These are phyloP conservation scores for Pholiota microspora DNA, from an alignment of 768 basidiomycete genomes.

Conservation along the genomic window DNA sequence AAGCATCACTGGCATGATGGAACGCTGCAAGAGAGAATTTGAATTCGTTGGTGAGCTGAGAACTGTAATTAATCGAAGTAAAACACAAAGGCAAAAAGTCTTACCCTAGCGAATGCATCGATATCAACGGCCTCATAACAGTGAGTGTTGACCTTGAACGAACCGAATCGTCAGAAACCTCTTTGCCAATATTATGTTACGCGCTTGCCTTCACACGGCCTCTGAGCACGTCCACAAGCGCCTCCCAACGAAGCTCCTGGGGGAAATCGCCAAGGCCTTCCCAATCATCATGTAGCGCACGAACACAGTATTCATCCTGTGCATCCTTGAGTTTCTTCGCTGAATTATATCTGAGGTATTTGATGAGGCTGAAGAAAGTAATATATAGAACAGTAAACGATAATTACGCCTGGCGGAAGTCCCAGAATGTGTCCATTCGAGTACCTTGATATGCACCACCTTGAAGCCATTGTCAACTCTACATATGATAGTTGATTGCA, in stretches of 20 bases:
- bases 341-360: conserved; percentile 48
- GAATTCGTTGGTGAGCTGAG: conserved; percentile 80
- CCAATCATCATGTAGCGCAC: conserved; percentile 47
- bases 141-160: conserved; percentile 51
- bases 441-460: conserved; percentile 40
- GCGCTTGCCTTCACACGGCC: conserved; percentile 66
- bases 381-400: not conserved
- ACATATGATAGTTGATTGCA: no score
- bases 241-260: conserved; percentile 74
- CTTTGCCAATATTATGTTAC: no score
- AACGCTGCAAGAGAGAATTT: conserved; percentile 75
- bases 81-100: conserved; percentile 19
- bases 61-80: not conserved
- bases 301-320: conserved; percentile 68
- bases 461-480: conserved; percentile 10
- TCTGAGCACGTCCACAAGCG: conserved; percentile 73
- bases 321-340: conserved; percentile 63
- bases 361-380: not conserved
- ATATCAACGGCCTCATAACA: conserved; percentile 67
- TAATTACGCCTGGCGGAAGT: conserved; percentile 61
- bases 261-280: conserved; percentile 57
- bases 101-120: conserved; percentile 65
- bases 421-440: conserved; percentile 72
- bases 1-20: conserved; percentile 81
- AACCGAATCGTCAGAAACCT: no score